A percentile compares a stretch with the other conserved stretches of the same genome.
phyloP scores from a whole-genome alignment of 1,139 yeast species.

The Dujonia santamariae region DNA sequence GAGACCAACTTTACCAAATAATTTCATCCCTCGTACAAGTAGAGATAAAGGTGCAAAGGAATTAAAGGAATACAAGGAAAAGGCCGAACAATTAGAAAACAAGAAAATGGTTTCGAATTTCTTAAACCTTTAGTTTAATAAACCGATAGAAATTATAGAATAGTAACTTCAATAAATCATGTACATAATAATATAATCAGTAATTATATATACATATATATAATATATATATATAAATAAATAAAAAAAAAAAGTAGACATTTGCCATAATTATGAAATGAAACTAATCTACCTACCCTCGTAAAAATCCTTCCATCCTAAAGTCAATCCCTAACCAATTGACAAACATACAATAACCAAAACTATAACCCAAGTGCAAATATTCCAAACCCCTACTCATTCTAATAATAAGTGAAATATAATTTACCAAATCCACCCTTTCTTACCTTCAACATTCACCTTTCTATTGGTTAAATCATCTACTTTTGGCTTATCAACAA shows the following conservation, averaged over 20 bases:
- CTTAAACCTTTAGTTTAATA: conserved; percentile 14
- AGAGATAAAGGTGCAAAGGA: conserved; percentile 41
- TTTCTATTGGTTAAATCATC: conserved; percentile 15
- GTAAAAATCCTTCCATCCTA: too few relatives aligned
- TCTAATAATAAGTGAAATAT: background rate
- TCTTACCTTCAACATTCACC: conserved; percentile 10
- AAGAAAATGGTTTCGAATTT: conserved; percentile 28
- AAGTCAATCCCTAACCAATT: background rate
- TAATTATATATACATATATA: background rate
- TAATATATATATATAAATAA: background rate
- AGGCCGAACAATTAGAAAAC: conserved; percentile 25
- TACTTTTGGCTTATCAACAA: conserved; percentile 33
- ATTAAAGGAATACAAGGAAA: conserved; percentile 25
- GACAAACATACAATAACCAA: conserved; percentile 5
- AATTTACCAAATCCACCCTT: conserved; percentile 32
- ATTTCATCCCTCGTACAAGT: conserved; percentile 59
- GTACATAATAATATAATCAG: background rate
- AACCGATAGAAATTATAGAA: background rate
- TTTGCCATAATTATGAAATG: too few relatives aligned
- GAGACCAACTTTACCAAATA: conserved; percentile 66
- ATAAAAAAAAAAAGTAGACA: background rate
- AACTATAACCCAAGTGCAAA: conserved; percentile 11
- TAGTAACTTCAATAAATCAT: background rate
- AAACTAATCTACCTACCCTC: too few relatives aligned
- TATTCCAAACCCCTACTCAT: conserved; percentile 3